phyloP scores from a whole-genome alignment of 345 rosid species.

The Mercurialis annua region DNA sequence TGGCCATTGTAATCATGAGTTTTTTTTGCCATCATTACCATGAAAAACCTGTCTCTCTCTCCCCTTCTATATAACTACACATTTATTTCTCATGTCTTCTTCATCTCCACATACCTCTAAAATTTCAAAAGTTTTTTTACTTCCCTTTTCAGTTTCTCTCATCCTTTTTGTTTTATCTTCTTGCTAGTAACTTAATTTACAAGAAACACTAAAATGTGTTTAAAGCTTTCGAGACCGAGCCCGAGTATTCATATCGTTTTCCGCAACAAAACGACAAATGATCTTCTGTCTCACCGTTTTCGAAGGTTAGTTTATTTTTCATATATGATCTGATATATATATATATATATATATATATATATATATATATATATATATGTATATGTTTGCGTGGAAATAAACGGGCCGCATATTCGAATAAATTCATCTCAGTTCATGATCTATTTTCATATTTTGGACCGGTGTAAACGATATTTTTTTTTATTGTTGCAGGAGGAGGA shows the following conservation, averaged over 20 bases:
- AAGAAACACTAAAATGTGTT: conserved; percentile 22
- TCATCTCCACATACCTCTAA: neutral
- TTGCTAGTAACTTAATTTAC: neutral
- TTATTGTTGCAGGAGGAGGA: conserved; percentile 32
- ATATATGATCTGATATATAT: neutral
- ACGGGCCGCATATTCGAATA: no score
- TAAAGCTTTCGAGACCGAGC: conserved; percentile 24
- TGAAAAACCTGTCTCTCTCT: conserved; percentile 34
- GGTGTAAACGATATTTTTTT: no score
- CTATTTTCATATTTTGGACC: no score
- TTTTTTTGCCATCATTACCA: conserved; percentile 59
- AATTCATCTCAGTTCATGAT: no score
- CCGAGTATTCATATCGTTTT: conserved; percentile 1
- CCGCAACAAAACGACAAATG: conserved; percentile 13
- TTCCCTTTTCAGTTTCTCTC: neutral
- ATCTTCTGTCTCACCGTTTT: conserved; percentile 21
- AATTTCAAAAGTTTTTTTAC: no score
- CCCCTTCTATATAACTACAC: conserved; percentile 32
- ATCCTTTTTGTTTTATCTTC: conserved; percentile 1
- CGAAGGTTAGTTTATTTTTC: conserved; percentile 21
- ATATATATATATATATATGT: no score
- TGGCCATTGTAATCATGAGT: conserved; percentile 67
- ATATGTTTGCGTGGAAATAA: no score
- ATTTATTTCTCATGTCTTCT: conserved; percentile 6
- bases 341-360: no score